phyloP scores from a whole-genome alignment of 257 asterid genomes.

The Solanum paucissectum region DNA sequence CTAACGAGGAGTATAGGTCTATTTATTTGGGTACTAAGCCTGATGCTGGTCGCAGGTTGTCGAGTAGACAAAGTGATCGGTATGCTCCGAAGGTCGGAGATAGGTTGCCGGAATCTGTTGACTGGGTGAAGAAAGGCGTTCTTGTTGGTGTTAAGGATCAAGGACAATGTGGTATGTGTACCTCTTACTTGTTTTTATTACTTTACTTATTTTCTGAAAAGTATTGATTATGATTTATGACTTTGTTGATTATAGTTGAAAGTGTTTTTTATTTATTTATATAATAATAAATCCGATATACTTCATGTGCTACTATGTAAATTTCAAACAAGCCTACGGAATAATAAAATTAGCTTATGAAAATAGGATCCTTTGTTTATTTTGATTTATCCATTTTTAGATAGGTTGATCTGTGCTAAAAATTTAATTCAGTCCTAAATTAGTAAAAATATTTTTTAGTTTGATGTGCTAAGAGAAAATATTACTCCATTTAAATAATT shows the following conservation, averaged over 20 bases:
- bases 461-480: background rate
- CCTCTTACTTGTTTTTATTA: background rate
- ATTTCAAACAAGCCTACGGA: background rate
- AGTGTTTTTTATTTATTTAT: background rate
- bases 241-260: background rate
- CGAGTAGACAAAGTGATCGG: constrained; percentile 23
- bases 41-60: constrained; percentile 20
- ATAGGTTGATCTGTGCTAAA: background rate
- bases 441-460: background rate
- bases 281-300: background rate
- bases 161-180: constrained; percentile 58
- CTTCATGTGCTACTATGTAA: background rate
- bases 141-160: constrained; percentile 61
- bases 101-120: constrained; percentile 64
- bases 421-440: background rate
- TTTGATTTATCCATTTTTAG: background rate
- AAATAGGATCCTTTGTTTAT: too few species aligned
- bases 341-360: background rate
- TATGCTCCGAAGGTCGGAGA: constrained; percentile 35
- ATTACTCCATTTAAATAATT: background rate
- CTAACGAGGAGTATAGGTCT: constrained; percentile 58
- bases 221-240: background rate
- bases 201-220: background rate
- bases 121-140: constrained; percentile 74
- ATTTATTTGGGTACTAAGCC: constrained; percentile 34